Conservation (phyloP, 345 rosid species). For the Euphorbia pulcherrima region DNA sequence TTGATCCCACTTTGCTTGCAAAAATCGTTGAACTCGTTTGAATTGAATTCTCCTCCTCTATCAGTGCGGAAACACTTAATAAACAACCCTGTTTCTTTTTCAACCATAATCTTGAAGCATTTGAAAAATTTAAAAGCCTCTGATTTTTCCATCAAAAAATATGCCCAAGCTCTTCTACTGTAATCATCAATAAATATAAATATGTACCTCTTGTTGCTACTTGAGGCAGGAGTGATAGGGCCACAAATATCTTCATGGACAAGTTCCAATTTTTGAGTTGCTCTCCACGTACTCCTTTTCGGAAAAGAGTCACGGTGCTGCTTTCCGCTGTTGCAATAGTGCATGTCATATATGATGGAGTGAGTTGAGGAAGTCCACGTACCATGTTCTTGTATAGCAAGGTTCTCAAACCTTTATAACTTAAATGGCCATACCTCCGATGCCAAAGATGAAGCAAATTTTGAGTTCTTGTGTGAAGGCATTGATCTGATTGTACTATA, state of each 20-base stretch:
- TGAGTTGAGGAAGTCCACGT: background rate
- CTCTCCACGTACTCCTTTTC: constrained; percentile 6
- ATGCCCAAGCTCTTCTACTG: background rate
- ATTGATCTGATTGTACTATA: no score
- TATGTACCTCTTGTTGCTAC: background rate
- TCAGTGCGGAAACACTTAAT: background rate
- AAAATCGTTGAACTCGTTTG: background rate
- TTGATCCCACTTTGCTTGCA: no score
- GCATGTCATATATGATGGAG: background rate
- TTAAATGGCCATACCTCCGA: background rate
- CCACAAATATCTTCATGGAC: constrained; percentile 8
- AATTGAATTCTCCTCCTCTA: constrained; percentile 5
- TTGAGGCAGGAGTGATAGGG: background rate
- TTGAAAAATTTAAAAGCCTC: background rate
- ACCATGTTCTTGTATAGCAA: background rate
- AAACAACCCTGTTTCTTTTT: background rate
- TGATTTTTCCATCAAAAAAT: background rate
- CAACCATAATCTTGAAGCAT: background rate
- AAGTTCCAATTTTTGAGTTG: background rate
- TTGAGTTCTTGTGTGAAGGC: no score
- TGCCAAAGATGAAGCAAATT: constrained; percentile 13
- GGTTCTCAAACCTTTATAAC: background rate
- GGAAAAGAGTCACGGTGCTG: background rate
- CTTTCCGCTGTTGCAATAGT: background rate
- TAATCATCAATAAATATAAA: constrained; percentile 5